Percentiles rank a stretch among this genome's conserved stretches.
These are phyloP conservation scores for Exutisphaerella laricina DNA, from an alignment of 2,329 filamentous ascomycete genomes.

Conservation along the genomic window DNA sequence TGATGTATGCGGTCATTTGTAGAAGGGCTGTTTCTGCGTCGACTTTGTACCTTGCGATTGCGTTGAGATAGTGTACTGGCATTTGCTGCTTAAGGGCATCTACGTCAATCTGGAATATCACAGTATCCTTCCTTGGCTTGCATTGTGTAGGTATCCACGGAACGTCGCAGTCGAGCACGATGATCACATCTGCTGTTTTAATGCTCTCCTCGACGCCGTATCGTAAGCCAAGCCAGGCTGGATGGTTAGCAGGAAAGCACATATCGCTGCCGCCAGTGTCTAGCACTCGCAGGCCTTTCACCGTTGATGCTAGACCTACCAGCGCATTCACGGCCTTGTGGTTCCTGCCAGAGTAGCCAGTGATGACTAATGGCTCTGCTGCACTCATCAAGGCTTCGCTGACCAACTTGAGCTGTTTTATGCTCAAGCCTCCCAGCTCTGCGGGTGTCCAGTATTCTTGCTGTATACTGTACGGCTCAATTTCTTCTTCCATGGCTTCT, in stretches of 20 bases:
- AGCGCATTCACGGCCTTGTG: conserved; percentile 56
- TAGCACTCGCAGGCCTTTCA: conserved; percentile 65
- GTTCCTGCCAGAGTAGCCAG: conserved; percentile 66
- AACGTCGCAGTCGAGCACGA: conserved; percentile 84
- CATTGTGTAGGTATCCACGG: conserved; percentile 84
- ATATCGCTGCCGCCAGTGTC: conserved; percentile 76
- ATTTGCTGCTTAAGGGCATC: conserved; percentile 62
- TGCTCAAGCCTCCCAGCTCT: conserved; percentile 57
- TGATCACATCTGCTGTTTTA: conserved; percentile 71
- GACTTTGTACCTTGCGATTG: conserved; percentile 47
- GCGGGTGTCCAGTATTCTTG: conserved; percentile 67
- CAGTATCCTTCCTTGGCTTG: conserved; percentile 51
- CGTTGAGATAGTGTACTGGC: conserved; percentile 54
- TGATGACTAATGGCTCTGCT: conserved; percentile 62
- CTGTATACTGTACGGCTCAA: conserved; percentile 64
- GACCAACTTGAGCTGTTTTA: conserved; percentile 52
- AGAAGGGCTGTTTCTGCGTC: conserved; percentile 54
- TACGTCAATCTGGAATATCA: conserved; percentile 60
- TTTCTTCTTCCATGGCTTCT: conserved; percentile 81
- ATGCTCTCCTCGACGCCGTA: conserved; percentile 71
- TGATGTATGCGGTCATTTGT: conserved; percentile 60
- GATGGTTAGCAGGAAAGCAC: conserved; percentile 70
- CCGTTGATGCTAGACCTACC: conserved; percentile 60
- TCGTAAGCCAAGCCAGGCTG: conserved; percentile 54
- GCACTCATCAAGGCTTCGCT: conserved; percentile 59